These are phyloP conservation scores for Apium graveolens DNA, from an alignment of 129 eudicot species.

Conservation along the genomic window DNA sequence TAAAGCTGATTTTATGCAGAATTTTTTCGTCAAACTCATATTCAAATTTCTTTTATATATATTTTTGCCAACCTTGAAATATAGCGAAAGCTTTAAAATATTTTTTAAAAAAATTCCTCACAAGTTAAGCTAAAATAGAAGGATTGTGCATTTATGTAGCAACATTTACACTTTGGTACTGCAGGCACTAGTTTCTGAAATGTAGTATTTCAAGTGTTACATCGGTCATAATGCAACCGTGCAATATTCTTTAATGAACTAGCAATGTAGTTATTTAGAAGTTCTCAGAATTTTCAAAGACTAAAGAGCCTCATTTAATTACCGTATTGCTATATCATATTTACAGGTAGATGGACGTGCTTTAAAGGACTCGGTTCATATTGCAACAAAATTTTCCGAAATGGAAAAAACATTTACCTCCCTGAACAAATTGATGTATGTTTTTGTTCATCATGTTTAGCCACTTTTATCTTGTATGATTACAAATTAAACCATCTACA, in stretches of 20 bases:
- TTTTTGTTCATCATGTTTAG: conserved; percentile 8
- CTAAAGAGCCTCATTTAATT: background rate
- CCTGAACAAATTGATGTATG: conserved; percentile 55
- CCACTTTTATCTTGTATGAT: background rate
- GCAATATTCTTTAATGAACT: background rate
- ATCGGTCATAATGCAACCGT: background rate
- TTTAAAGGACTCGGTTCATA: conserved; percentile 71
- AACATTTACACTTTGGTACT: background rate
- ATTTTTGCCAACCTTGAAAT: background rate
- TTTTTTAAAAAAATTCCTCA: background rate
- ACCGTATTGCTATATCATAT: conserved; percentile 4
- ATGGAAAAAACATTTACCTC: conserved; percentile 62
- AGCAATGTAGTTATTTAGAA: background rate
- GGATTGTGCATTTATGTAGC: background rate
- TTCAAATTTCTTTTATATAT: background rate
- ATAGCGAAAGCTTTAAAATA: background rate
- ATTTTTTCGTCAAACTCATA: background rate
- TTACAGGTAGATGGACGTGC: conserved; percentile 76
- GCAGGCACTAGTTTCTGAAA: background rate
- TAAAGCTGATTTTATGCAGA: background rate
- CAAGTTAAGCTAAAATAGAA: background rate
- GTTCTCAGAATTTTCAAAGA: background rate
- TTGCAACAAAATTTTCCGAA: conserved; percentile 60
- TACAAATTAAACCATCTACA: background rate
- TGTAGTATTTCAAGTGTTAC: background rate